Percentiles rank a stretch among this genome's conserved stretches.
phyloP scores from a whole-genome alignment of 2,329 filamentous ascomycete species.

The Malbranchea cinnamomea region DNA sequence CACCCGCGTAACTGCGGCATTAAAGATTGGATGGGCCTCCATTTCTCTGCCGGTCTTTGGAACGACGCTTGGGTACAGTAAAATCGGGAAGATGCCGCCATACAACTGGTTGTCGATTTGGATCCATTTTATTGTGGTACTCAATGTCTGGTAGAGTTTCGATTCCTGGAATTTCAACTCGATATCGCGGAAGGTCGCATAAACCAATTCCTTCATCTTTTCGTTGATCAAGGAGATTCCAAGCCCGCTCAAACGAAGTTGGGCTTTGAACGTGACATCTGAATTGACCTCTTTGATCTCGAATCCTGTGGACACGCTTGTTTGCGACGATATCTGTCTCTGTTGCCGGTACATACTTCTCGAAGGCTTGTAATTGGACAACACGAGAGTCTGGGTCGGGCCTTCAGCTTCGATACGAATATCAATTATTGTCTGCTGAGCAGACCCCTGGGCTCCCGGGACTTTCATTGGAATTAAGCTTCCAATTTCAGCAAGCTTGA shows the following conservation, averaged over 20 bases:
- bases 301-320: conserved; percentile 54
- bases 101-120: conserved; percentile 98
- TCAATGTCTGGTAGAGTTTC: conserved; percentile 81
- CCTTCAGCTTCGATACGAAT: conserved; percentile 92
- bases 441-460: conserved; percentile 45
- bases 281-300: conserved; percentile 89
- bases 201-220: conserved; percentile 81
- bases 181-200: conserved; percentile 82
- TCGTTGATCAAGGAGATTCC: conserved; percentile 88
- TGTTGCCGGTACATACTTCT: conserved; percentile 79
- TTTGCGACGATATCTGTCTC: conserved; percentile 38
- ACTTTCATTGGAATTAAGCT: conserved; percentile 93
- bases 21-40: conserved; percentile 87
- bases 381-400: conserved; percentile 81
- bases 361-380: conserved; percentile 85
- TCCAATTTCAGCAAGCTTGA: conserved; percentile 92
- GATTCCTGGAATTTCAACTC: conserved; percentile 87
- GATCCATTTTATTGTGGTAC: conserved; percentile 91
- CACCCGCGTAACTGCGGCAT: conserved; percentile 79
- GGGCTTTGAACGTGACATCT: conserved; percentile 74
- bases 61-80: conserved; percentile 93
- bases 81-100: conserved; percentile 92
- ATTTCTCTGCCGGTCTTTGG: conserved; percentile 95
- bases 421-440: conserved; percentile 74
- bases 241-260: conserved; percentile 75